phyloP scores from a whole-genome alignment of 2,329 filamentous ascomycete genomes.

The Calycina herbarum region DNA sequence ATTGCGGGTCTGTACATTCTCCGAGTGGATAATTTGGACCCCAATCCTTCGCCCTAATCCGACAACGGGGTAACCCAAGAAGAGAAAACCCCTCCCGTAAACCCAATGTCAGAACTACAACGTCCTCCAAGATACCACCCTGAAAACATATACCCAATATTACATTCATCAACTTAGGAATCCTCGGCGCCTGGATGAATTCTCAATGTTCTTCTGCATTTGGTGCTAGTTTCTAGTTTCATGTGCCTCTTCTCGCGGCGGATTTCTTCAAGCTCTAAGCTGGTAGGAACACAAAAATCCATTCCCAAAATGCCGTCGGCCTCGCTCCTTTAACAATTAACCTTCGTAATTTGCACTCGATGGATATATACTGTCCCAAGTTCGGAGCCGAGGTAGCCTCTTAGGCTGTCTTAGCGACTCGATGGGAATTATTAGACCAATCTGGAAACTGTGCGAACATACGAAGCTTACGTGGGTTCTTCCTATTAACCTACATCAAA shows the following conservation, averaged over 20 bases:
- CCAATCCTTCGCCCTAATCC: not conserved
- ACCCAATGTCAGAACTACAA: not conserved
- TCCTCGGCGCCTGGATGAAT: not conserved
- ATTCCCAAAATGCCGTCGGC: not conserved
- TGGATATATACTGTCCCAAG: not conserved
- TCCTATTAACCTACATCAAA: not conserved
- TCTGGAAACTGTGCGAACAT: not conserved
- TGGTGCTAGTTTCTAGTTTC: not conserved
- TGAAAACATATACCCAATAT: not conserved
- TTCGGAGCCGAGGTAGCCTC: not conserved
- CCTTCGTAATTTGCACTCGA: not conserved
- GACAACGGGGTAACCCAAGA: not conserved
- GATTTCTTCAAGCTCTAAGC: not conserved
- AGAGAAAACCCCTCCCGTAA: not conserved
- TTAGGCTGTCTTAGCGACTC: not conserved
- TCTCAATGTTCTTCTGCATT: not conserved
- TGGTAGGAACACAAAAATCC: not conserved
- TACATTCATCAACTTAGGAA: not conserved
- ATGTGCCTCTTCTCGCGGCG: not conserved
- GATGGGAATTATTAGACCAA: not conserved
- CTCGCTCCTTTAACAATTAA: not conserved
- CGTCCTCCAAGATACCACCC: not conserved
- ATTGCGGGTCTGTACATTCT: not conserved
- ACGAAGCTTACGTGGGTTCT: not conserved
- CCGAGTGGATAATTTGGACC: not conserved